These are phyloP conservation scores for Mycena galericulata DNA, from an alignment of 768 basidiomycete genomes.

Conservation along the genomic window DNA sequence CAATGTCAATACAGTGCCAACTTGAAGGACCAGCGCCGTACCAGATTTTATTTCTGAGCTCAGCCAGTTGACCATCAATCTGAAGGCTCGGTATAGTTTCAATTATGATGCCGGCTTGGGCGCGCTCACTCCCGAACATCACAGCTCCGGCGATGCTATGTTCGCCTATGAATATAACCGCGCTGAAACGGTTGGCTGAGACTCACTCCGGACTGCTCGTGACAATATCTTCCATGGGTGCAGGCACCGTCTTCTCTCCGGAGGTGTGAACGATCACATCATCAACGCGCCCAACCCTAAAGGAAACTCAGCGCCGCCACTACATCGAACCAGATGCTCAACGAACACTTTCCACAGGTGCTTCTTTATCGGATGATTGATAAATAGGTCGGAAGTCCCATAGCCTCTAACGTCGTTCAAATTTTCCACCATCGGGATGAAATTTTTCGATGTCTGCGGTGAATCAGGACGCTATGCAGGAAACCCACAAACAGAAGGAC, in stretches of 20 bases:
- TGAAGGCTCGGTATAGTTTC: slow-evolving; percentile 42
- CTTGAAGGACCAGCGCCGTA: slow-evolving; percentile 4
- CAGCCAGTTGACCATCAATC: slow-evolving; percentile 42
- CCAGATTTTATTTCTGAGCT: slow-evolving; percentile 42
- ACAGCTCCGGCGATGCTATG: slow-evolving; percentile 47
- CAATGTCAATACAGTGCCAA: neutral
- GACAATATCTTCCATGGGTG: slow-evolving; percentile 41
- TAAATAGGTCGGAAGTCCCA: slow-evolving; percentile 56
- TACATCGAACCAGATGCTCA: neutral
- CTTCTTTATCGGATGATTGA: slow-evolving; percentile 56
- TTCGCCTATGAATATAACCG: slow-evolving; percentile 8
- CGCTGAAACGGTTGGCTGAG: neutral
- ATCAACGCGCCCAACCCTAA: slow-evolving; percentile 47
- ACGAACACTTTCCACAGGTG: slow-evolving; percentile 56
- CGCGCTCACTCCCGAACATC: slow-evolving; percentile 57
- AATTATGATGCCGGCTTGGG: slow-evolving; percentile 49
- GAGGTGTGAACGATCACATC: slow-evolving; percentile 46
- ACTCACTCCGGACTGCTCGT: slow-evolving; percentile 32
- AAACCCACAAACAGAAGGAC: neutral
- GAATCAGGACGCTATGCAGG: neutral
- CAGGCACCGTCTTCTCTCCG: slow-evolving; percentile 48
- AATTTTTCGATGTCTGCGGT: slow-evolving; percentile 19
- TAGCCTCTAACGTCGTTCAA: slow-evolving; percentile 52
- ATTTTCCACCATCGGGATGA: slow-evolving; percentile 43
- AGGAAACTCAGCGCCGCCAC: neutral